Conservation (phyloP, 1,284 basidiomycete genomes). For the Leucoagaricus sp. region DNA sequence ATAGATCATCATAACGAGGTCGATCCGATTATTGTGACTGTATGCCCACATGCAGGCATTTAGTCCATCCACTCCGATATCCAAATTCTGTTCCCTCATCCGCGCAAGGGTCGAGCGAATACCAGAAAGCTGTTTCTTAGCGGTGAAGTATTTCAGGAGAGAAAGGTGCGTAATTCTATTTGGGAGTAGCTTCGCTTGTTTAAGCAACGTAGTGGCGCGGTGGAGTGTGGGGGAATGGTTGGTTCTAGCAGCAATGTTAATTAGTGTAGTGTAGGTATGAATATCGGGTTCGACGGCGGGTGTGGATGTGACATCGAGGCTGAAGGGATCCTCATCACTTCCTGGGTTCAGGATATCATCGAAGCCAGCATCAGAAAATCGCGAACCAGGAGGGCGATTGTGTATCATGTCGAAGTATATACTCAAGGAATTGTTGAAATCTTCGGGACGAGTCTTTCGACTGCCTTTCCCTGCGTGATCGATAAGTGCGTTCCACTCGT, state of each 20-base stretch:
- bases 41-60: conserved; percentile 72
- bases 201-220: conserved; percentile 53
- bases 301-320: background rate
- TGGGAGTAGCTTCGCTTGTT: conserved; percentile 50
- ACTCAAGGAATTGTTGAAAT: conserved; percentile 61
- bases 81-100: conserved; percentile 50
- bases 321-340: conserved; percentile 11
- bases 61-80: conserved; percentile 63
- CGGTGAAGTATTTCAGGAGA: conserved; percentile 57
- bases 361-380: conserved; percentile 21
- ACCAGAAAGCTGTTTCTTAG: conserved; percentile 45
- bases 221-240: conserved; percentile 43
- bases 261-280: conserved; percentile 65
- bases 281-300: conserved; percentile 52
- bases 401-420: conserved; percentile 60
- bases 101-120: conserved; percentile 55
- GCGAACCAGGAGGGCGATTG: conserved; percentile 45
- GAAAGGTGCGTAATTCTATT: conserved; percentile 63
- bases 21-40: conserved; percentile 50
- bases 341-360: conserved; percentile 8
- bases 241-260: conserved; percentile 62
- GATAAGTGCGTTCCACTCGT: conserved; percentile 77
- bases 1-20: conserved; percentile 63
- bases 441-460: conserved; percentile 53
- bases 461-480: conserved; percentile 67